Percentiles rank a stretch among this genome's conserved stretches.
These are phyloP conservation scores for Leptographium wingfieldii DNA, from an alignment of 2,329 filamentous ascomycete species.

Conservation along the genomic window DNA sequence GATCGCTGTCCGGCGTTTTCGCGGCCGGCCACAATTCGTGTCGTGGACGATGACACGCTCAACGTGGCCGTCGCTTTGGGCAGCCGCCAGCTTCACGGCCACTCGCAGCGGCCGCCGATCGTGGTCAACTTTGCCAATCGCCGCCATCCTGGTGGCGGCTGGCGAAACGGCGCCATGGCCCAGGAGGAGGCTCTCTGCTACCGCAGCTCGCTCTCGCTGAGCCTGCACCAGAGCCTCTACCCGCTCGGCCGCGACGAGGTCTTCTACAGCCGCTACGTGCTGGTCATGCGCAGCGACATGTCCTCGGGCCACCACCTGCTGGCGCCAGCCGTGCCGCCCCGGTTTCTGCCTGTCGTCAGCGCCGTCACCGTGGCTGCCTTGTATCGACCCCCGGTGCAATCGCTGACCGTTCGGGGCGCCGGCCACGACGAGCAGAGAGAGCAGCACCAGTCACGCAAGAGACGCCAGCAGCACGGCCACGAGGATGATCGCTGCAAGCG, in stretches of 20 bases:
- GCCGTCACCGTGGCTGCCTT: constrained; percentile 49
- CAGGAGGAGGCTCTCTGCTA: constrained; percentile 61
- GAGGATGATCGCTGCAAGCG: not conserved
- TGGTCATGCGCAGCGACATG: constrained; percentile 16
- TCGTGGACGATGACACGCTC: constrained; percentile 44
- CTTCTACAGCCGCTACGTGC: constrained; percentile 21
- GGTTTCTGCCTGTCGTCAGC: constrained; percentile 37
- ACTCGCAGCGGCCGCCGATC: constrained; percentile 16
- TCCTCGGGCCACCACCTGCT: constrained; percentile 12
- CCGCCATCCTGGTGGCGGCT: constrained; percentile 47
- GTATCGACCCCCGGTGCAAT: not conserved
- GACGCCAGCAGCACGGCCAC: not conserved
- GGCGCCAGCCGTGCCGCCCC: not conserved
- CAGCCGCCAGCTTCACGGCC: not conserved
- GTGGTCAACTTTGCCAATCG: constrained; percentile 56
- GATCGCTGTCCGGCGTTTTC: constrained; percentile 28
- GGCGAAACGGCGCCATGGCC: constrained; percentile 45
- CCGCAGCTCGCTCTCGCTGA: constrained; percentile 40
- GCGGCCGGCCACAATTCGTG: constrained; percentile 24
- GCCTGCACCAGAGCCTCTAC: constrained; percentile 24
- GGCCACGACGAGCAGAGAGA: not conserved
- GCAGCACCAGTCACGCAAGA: not conserved
- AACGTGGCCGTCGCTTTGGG: constrained; percentile 34
- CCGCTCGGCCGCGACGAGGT: constrained; percentile 12
- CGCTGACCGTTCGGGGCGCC: not conserved